Percentiles rank a stretch among this genome's conserved stretches.
phyloP scores from a whole-genome alignment of 805 yeast species.

The Schwanniomyces sp. region DNA sequence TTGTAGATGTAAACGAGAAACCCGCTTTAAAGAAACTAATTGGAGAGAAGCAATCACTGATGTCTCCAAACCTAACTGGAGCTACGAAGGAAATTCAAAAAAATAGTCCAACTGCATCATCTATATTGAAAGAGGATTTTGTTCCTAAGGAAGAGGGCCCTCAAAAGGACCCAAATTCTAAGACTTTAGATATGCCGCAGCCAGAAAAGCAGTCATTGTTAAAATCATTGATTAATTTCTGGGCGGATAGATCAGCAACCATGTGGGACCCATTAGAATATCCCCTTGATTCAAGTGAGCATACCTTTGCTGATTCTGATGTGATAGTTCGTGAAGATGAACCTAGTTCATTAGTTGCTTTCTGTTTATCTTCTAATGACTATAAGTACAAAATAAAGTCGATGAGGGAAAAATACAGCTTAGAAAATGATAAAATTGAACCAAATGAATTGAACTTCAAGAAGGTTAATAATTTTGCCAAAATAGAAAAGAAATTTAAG shows the following conservation, averaged over 20 bases:
- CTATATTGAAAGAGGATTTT: background rate
- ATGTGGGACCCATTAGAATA: constrained; percentile 91
- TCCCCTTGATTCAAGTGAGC: constrained; percentile 80
- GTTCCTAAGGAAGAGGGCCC: constrained; percentile 1
- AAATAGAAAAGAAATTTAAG: constrained; percentile 43
- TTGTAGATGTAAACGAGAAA: constrained; percentile 55
- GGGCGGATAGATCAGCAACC: constrained; percentile 97
- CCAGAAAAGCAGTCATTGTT: constrained; percentile 75
- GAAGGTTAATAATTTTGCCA: constrained; percentile 36
- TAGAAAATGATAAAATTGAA: constrained; percentile 11
- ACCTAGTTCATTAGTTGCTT: constrained; percentile 91
- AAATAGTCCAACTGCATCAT: constrained; percentile 4
- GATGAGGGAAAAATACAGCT: constrained; percentile 8
- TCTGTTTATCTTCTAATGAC: constrained; percentile 84
- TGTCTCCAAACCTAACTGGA: background rate
- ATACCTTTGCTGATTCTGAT: constrained; percentile 89
- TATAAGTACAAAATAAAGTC: constrained; percentile 63
- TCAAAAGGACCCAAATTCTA: background rate
- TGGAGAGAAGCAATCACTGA: background rate
- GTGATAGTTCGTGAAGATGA: constrained; percentile 95
- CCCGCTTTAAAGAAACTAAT: background rate
- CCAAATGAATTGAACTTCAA: constrained; percentile 28
- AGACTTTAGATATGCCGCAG: constrained; percentile 32
- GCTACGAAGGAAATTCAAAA: background rate
- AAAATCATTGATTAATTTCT: constrained; percentile 82